Evolutionary conservation across 441 rosid genomes (phyloP), one percentile per base, ranked within the genome.

Genomic region (Arabidopsis lyrata): DNA sequence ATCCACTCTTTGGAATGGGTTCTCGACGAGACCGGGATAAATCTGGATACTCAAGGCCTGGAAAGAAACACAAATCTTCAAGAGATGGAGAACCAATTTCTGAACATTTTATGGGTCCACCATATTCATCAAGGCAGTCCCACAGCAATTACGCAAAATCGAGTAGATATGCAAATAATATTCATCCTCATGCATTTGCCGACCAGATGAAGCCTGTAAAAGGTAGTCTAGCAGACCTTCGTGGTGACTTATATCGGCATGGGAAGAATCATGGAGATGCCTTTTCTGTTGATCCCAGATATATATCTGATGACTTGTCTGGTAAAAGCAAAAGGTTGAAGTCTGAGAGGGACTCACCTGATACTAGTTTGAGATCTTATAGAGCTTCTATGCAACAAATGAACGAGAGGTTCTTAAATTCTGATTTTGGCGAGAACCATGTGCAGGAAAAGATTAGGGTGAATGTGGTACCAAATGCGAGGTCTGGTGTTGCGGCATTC

Each of bases 241-340:
- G 77, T 62, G 86, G 81, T 60, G 89, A 85, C 56, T 78, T 80
- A 35, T 75, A 82, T 72, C 81, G 86, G 87, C 90, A 70, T 77
- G 81, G 77, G 63, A 84, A 79, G 66, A 79, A 77, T 36, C 85
- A 74, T 64, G 88, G 81, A 73, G 88, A 83, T 79, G 80, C 63
- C 24, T 79, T 85, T 50, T 59, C 88, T 49, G 48, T 78, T 67
- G 91, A 88, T 81, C 75, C 87, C 5, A 76, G 91, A 47, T 77
- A 81, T 78, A 79, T 80, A 72, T 69, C 86, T 78, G 88, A 85
- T 66, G 87, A 84, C 42, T 77, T 86, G 89, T 83, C 82, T 81
- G 34, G 65, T 66, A 87, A 81, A 85, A 82, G 82, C 83, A 90
- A 90, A 86, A 93, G 84, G 74, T 73, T 86, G 88, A 91, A 85